Evolutionary conservation across 164 flowering plant genomes (phyloP).

Genomic region (Tinospora cordifolia): DNA sequence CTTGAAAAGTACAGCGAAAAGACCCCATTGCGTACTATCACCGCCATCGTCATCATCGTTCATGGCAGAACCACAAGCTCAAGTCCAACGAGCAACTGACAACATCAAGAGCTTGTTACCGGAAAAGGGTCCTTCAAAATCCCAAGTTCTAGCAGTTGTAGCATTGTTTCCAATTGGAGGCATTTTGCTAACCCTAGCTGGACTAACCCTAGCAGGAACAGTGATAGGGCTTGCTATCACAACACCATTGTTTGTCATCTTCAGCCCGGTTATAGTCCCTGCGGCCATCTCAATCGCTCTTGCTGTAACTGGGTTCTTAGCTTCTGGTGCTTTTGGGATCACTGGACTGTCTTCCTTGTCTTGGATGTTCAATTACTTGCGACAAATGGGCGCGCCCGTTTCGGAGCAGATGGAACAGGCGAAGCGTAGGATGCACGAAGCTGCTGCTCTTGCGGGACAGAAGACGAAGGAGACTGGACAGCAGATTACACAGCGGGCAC

Average conservation of each 20-base stretch:
- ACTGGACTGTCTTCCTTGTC: slow-evolving; percentile 55
- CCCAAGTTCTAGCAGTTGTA: slow-evolving; percentile 44
- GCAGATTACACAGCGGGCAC: slow-evolving; percentile 26
- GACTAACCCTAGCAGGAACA: slow-evolving; percentile 49
- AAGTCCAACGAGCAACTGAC: slow-evolving; percentile 5
- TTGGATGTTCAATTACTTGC: slow-evolving; percentile 44
- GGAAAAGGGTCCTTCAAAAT: slow-evolving; percentile 30
- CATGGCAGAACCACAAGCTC: slow-evolving; percentile 27
- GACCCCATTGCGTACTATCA: too few relatives aligned
- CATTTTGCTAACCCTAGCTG: slow-evolving; percentile 51
- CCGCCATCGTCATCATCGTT: too few relatives aligned
- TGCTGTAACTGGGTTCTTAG: slow-evolving; percentile 56
- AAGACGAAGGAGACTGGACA: slow-evolving; percentile 42
- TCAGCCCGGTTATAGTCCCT: slow-evolving; percentile 72
- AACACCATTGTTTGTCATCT: slow-evolving; percentile 61
- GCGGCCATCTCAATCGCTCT: slow-evolving; percentile 43
- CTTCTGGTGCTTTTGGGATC: slow-evolving; percentile 71
- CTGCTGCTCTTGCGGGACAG: slow-evolving; percentile 40
- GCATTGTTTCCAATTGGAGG: slow-evolving; percentile 70
- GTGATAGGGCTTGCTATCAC: slow-evolving; percentile 49
- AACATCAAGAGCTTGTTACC: slow-evolving; percentile 18
- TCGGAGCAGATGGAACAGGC: slow-evolving; percentile 30
- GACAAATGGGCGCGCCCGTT: slow-evolving; percentile 20
- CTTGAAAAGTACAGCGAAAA: too few relatives aligned
- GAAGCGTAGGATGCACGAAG: slow-evolving; percentile 33